Evolutionary conservation across 805 yeast genomes (phyloP).

Genomic region (Saturnispora zaruensis): DNA sequence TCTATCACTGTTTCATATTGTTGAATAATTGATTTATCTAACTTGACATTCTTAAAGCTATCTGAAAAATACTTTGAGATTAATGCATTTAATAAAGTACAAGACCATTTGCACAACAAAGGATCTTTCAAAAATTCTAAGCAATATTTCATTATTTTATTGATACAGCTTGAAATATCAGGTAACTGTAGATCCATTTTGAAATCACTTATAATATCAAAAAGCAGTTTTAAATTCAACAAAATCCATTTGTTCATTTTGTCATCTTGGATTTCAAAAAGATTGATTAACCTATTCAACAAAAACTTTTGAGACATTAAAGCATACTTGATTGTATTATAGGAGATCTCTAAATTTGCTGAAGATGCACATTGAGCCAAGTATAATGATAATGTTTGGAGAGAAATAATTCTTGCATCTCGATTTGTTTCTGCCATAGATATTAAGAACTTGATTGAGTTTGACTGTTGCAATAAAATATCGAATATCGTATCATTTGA

Average conservation of each 20-base stretch:
- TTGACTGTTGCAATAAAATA: neutral
- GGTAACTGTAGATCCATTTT: neutral
- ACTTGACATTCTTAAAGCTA: neutral
- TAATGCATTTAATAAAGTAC: constrained; percentile 24
- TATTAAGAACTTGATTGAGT: constrained; percentile 21
- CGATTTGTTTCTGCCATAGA: constrained; percentile 10
- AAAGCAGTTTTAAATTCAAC: constrained; percentile 7
- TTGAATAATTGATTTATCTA: constrained; percentile 36
- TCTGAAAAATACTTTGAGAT: constrained; percentile 4
- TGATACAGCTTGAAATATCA: constrained; percentile 11
- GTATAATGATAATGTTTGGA: constrained; percentile 28
- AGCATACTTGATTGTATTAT: neutral
- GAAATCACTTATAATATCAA: constrained; percentile 7
- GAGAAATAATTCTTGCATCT: constrained; percentile 14
- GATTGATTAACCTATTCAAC: constrained; percentile 11
- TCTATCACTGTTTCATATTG: constrained; percentile 45
- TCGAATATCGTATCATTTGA: neutral
- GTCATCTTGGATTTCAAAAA: constrained; percentile 18
- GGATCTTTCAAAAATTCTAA: constrained; percentile 32
- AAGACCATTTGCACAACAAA: constrained; percentile 24
- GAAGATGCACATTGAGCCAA: constrained; percentile 12
- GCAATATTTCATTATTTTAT: constrained; percentile 28
- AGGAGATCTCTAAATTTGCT: neutral
- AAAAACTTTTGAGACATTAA: constrained; percentile 3
- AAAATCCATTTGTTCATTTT: constrained; percentile 14